A percentile compares a stretch with the other conserved stretches of the same genome.
Evolutionary conservation across 805 yeast species (phyloP).

Genomic region (Wickerhamiella sergipiensis): DNA sequence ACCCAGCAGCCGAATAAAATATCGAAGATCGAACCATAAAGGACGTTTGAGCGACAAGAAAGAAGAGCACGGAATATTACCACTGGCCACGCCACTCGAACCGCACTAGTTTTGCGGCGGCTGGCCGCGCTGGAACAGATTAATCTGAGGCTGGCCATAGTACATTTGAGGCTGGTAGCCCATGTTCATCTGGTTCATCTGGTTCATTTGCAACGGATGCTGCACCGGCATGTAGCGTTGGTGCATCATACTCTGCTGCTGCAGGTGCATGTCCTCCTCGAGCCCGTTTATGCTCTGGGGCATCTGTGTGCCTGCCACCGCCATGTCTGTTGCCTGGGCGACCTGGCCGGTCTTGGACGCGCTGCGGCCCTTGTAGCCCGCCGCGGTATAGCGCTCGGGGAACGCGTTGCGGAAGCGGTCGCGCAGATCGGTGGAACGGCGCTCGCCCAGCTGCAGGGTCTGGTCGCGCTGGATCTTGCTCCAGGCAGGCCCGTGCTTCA

Average conservation of each 20-base stretch:
- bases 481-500: slow-evolving; percentile 34
- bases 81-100: too few species aligned
- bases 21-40: too few species aligned
- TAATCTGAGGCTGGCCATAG: neutral
- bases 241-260: slow-evolving; percentile 14
- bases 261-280: slow-evolving; percentile 18
- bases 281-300: slow-evolving; percentile 5
- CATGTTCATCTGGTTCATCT: slow-evolving; percentile 16
- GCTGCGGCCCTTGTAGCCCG: slow-evolving; percentile 30
- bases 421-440: slow-evolving; percentile 32
- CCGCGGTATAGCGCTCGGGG: slow-evolving; percentile 31
- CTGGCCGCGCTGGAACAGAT: neutral
- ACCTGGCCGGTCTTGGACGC: slow-evolving; percentile 6
- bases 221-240: slow-evolving; percentile 15
- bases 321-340: slow-evolving; percentile 4
- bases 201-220: slow-evolving; percentile 9
- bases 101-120: neutral
- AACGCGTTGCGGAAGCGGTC: slow-evolving; percentile 34
- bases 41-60: too few species aligned
- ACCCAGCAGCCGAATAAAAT: too few species aligned
- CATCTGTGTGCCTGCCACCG: slow-evolving; percentile 5
- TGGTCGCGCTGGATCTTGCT: slow-evolving; percentile 32
- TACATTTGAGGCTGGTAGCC: slow-evolving; percentile 7
- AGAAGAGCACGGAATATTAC: too few species aligned
- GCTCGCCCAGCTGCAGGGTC: slow-evolving; percentile 24